Conservation (phyloP, 345 rosid genomes). For the Salix caprea region DNA sequence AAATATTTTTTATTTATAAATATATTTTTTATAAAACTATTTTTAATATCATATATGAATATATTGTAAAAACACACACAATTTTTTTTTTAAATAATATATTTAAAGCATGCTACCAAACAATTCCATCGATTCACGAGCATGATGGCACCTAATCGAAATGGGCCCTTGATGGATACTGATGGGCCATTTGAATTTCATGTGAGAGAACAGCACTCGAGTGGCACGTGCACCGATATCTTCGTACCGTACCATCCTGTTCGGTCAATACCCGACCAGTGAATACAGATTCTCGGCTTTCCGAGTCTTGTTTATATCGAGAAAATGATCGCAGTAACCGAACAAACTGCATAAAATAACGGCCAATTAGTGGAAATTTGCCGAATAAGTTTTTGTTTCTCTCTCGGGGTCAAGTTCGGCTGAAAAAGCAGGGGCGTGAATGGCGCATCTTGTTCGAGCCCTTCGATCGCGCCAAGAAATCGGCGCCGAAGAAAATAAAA, state of each 20-base stretch:
- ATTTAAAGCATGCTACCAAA: too few species aligned
- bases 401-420: not conserved
- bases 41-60: too few species aligned
- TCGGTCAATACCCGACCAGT: constrained; percentile 8
- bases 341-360: constrained; percentile 13
- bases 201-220: not conserved
- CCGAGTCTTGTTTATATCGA: not conserved
- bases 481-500: constrained; percentile 31
- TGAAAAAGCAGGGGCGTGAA: constrained; percentile 29
- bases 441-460: constrained; percentile 31
- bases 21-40: too few species aligned
- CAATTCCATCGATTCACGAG: not conserved
- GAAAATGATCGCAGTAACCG: not conserved
- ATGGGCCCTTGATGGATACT: not conserved
- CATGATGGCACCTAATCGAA: not conserved
- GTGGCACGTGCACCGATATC: not conserved
- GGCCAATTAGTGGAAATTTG: constrained; percentile 1
- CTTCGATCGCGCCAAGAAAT: constrained; percentile 39
- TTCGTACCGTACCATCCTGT: not conserved
- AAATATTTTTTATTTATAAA: too few species aligned
- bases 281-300: not conserved
- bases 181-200: not conserved
- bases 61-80: too few species aligned
- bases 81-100: too few species aligned
- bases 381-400: not conserved